Conservation (phyloP, 495 filamentous ascomycete species). For the Xylaria scruposa region DNA sequence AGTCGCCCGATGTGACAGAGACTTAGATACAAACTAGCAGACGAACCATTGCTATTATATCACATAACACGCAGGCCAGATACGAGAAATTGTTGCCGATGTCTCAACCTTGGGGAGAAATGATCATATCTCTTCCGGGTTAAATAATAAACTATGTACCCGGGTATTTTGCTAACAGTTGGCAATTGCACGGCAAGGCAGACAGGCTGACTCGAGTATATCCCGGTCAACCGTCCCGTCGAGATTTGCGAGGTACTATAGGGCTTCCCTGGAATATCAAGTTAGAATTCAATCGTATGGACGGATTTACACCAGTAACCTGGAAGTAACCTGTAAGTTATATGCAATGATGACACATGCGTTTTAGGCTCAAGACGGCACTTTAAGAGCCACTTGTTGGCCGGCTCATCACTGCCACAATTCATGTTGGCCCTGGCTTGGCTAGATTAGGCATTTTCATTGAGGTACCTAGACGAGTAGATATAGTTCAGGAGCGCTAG, state of each 20-base stretch:
- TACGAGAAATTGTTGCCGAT: neutral
- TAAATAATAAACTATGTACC: neutral
- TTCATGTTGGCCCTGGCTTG: neutral
- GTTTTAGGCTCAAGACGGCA: constrained; percentile 3
- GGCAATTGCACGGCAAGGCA: constrained; percentile 1
- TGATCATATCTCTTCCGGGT: neutral
- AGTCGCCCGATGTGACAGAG: constrained; percentile 27
- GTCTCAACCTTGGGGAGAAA: neutral
- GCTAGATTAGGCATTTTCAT: constrained; percentile 1
- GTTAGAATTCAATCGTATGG: neutral
- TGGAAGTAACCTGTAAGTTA: neutral
- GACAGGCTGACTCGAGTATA: constrained; percentile 9
- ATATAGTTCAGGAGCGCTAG: neutral
- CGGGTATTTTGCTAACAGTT: constrained; percentile 3
- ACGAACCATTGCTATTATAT: neutral
- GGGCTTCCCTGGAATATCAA: constrained; percentile 2
- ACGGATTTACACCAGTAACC: constrained; percentile 21
- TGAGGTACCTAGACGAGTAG: no score
- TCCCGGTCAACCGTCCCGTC: neutral
- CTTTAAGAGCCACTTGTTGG: constrained; percentile 3
- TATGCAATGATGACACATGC: constrained; percentile 27
- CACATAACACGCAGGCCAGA: neutral
- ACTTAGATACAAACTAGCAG: neutral
- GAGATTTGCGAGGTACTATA: neutral
- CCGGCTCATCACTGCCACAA: constrained; percentile 2